These are phyloP conservation scores for Aspergillus floridensis DNA, from an alignment of 2,329 filamentous ascomycete genomes.

Conservation along the genomic window DNA sequence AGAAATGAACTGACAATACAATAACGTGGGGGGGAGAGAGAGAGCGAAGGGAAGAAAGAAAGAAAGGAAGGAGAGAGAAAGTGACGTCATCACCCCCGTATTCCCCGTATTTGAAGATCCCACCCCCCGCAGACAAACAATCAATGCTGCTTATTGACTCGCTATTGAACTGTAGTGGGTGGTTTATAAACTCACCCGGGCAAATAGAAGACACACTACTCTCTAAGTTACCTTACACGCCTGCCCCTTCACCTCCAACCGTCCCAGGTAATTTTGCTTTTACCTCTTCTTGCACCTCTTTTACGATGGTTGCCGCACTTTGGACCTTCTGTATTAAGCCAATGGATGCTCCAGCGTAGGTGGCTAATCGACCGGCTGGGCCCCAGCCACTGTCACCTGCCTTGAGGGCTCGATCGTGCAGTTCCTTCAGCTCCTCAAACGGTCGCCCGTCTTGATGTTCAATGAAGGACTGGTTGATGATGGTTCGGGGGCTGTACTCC, in stretches of 20 bases:
- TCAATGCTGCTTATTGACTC: too few relatives aligned
- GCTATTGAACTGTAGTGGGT: too few relatives aligned
- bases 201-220: too few relatives aligned
- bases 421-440: slow-evolving; percentile 48
- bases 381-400: slow-evolving; percentile 50
- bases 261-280: not conserved
- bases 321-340: slow-evolving; percentile 46
- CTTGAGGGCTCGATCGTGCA: slow-evolving; percentile 43
- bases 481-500: slow-evolving; percentile 57
- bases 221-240: too few relatives aligned
- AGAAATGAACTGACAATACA: not conserved
- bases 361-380: slow-evolving; percentile 48
- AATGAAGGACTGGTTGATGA: slow-evolving; percentile 56
- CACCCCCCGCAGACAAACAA: too few relatives aligned
- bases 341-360: slow-evolving; percentile 50
- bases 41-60: not conserved
- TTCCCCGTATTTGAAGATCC: not conserved
- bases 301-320: slow-evolving; percentile 41
- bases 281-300: slow-evolving; percentile 11
- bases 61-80: not conserved
- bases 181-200: too few relatives aligned
- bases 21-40: not conserved
- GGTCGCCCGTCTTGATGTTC: slow-evolving; percentile 43
- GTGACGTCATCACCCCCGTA: not conserved
- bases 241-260: too few relatives aligned